Evolutionary conservation across 768 basidiomycete genomes (phyloP).

Genomic region (Psilocybe tampanensis): DNA sequence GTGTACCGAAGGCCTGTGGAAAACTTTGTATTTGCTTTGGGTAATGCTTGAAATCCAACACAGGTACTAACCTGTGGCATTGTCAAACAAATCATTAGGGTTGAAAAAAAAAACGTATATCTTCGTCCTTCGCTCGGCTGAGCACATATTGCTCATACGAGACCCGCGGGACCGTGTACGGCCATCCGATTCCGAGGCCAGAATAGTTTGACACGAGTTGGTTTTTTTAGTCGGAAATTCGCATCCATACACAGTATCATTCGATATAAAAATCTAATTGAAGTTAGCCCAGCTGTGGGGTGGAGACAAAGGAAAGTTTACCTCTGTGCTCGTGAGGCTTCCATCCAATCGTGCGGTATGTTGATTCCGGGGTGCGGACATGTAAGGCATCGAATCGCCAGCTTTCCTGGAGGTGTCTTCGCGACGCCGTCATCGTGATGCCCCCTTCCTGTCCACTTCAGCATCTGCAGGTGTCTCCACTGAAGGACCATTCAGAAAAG

Average conservation of each 20-base stretch:
- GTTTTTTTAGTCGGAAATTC: no score
- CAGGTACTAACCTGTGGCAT: slow-evolving; percentile 28
- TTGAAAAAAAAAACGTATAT: no score
- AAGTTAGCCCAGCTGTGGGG: no score
- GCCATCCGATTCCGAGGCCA: no score
- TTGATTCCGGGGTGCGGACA: no score
- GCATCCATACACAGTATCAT: not conserved
- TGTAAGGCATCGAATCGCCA: no score
- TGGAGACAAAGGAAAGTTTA: no score
- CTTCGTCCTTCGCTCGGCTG: not conserved
- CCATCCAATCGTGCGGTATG: slow-evolving; percentile 16
- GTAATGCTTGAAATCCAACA: slow-evolving; percentile 23
- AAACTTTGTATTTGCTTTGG: no score
- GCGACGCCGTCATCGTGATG: slow-evolving; percentile 18
- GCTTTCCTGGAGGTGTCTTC: no score
- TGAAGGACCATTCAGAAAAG: not conserved
- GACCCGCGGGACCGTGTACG: no score
- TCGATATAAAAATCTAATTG: not conserved
- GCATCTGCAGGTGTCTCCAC: slow-evolving; percentile 24
- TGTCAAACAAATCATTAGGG: no score
- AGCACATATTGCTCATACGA: not conserved
- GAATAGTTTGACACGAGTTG: no score
- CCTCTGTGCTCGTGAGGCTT: slow-evolving; percentile 4
- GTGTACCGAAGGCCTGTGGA: slow-evolving; percentile 20
- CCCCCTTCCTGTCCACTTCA: slow-evolving; percentile 23